Base-by-base conservation (phyloP, 805 yeast species). In the Yamadazyma olivae region DNA sequence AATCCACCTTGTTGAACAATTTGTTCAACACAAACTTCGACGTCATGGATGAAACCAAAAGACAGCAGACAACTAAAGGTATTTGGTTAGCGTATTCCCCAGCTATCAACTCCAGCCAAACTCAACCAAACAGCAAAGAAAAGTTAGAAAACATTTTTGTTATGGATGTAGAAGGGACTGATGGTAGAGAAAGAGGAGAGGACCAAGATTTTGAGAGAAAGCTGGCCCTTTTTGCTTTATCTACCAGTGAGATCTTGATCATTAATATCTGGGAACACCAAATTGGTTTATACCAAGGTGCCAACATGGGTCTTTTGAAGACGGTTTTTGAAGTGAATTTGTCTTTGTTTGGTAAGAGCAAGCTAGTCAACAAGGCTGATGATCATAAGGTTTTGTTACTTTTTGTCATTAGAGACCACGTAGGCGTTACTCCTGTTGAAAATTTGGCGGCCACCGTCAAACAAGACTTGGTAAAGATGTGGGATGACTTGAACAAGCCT, bases 131-230 rank as follows among this genome's bases (percentile, higher is more conserved):
- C 20, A 19, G 17, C 15, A 27, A 27, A 17, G 68, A 77, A 43
- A 31, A 32, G n/a, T 32, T 34, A 14, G 54, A 57, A 18, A 70
- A 78, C 44, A 68, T 88, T 8, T 73, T 87, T 43, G 95, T 93
- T 2, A 75, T 93, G 74, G 99, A 93, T 56, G 98, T 93, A n/a
- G 99, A 93, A 63, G 99, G 99, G 32, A 90, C 97, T 1, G 99
- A 93, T 64, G 98, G 99, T 32, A 75, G 96, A 41, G 99, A 93
- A 62, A 76, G 97, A 38, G 98, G 98, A 17, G 99, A 93, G 51
- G 98, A 93, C 60, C 97, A 93, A 61, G 99, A 93, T 61, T 93
- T 93, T 59, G 99, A 93, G 61, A 76, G 99, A 39, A 93, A 93
- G 50, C 90, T 96, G 1, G 98, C 98, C 0, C 66, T 93, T 28